These are phyloP conservation scores for Aureobasidium sp. DNA, from an alignment of 2,329 filamentous ascomycete species.

Conservation along the genomic window DNA sequence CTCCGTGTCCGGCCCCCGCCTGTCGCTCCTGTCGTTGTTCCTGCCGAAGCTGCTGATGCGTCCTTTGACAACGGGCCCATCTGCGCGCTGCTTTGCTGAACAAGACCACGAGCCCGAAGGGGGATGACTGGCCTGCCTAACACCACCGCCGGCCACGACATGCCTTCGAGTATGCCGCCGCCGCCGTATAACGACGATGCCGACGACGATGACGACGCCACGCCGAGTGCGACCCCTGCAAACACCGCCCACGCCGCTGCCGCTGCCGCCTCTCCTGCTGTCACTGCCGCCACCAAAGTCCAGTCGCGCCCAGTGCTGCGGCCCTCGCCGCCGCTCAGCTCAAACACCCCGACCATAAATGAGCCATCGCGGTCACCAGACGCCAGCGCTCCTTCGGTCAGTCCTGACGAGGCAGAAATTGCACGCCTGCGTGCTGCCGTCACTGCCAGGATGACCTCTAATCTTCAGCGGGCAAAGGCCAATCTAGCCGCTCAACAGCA, in stretches of 20 bases:
- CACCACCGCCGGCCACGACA: not conserved
- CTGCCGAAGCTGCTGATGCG: not conserved
- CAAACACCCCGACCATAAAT: not conserved
- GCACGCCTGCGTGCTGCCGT: slow-evolving; percentile 31
- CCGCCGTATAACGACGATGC: slow-evolving; percentile 1
- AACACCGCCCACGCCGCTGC: not conserved
- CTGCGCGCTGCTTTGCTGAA: slow-evolving; percentile 9
- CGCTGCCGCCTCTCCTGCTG: not conserved
- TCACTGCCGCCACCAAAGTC: slow-evolving; percentile 3
- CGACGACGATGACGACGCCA: slow-evolving; percentile 7
- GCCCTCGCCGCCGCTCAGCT: slow-evolving; percentile 4
- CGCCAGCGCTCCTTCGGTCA: slow-evolving; percentile 19
- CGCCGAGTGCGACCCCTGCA: not conserved
- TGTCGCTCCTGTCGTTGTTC: not conserved
- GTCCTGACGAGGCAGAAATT: slow-evolving; percentile 23
- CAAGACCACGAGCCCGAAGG: not conserved
- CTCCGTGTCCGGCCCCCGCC: not conserved
- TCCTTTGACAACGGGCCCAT: not conserved
- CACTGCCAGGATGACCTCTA: slow-evolving; percentile 36
- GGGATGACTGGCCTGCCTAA: not conserved
- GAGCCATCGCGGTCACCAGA: not conserved
- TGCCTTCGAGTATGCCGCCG: not conserved
- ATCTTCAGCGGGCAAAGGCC: slow-evolving; percentile 18
- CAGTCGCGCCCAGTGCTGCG: not conserved
- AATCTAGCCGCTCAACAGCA: slow-evolving; percentile 2